Evolutionary conservation across 2,329 filamentous ascomycete genomes (phyloP), one percentile per base, ranked within the genome.

Genomic region (Talaromyces sp.): DNA sequence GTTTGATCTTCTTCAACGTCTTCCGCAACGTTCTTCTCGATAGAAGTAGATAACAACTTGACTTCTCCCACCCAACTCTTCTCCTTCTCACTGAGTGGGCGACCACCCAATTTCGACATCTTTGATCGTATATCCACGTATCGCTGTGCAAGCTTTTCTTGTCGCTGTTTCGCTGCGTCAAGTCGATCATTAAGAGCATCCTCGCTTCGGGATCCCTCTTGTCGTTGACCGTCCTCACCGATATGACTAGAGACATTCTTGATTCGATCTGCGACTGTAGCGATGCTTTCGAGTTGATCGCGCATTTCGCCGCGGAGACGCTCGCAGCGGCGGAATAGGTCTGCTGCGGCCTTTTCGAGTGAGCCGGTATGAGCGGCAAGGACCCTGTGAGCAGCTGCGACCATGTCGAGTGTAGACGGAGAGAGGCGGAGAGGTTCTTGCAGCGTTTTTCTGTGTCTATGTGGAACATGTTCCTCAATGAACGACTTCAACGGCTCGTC

Each of bases 241-340:
- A 77, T 73, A 31, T 78, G 74, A 65, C 77, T 75, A 0, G 76
- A 75, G 10, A 82, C 74, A 49, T 74, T 74, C 67, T 80, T 79
- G 66, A 83, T 75, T 9, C 80, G 75, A 47, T 81, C 79, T 1
- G 81, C 79, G 17, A 82, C 73, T 64, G 81, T 80, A 1, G 75
- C 74, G 31, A 82, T 74, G 43, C 80, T 78, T 61, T 75, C 77
- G 33, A 84, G 70, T 68, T 84, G 82, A 52, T 82, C 79, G 13
- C 74, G 72, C 70, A 84, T 78, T 69, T 84, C 82, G 15, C 78
- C 77, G 65, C 77, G 76, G 50, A 84, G 68, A 19, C 81, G 73
- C 62, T 84, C 81, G 67, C 82, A 83, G n/a, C 82, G 79, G 41
- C 81, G 79, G 73, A 84, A 84, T n/a, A 84, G 73, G 68, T 83